A percentile compares a stretch with the other conserved stretches of the same genome.
Evolutionary conservation across 345 rosid genomes (phyloP).

Genomic region (Murraya paniculata): DNA sequence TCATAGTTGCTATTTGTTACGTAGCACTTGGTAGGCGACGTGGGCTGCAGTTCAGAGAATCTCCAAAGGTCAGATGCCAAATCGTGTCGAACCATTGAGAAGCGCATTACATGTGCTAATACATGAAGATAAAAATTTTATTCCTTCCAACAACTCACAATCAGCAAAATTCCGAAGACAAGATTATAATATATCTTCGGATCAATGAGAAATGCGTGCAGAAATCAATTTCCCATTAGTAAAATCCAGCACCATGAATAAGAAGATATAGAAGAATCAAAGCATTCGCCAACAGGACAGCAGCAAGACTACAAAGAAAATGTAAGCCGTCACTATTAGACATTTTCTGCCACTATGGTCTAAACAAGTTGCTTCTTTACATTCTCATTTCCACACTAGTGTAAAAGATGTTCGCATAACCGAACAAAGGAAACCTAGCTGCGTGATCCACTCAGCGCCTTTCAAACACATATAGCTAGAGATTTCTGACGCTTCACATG

Average conservation of each 20-base stretch:
- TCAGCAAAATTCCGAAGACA: background rate
- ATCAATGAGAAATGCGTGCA: background rate
- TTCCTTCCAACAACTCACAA: background rate
- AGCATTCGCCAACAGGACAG: background rate
- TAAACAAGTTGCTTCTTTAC: no score
- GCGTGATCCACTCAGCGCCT: background rate
- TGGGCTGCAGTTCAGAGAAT: background rate
- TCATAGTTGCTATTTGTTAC: background rate
- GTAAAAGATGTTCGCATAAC: background rate
- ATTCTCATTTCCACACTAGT: background rate
- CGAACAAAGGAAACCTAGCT: background rate
- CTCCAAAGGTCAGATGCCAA: background rate
- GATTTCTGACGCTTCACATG: conserved; percentile 72
- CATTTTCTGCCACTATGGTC: background rate
- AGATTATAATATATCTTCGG: background rate
- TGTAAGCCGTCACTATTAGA: background rate
- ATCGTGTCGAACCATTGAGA: background rate
- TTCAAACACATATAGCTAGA: conserved; percentile 44
- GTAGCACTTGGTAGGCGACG: background rate
- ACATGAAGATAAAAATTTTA: background rate
- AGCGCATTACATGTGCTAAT: background rate
- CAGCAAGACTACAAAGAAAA: background rate
- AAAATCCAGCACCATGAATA: background rate
- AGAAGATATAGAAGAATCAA: background rate
- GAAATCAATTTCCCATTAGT: background rate